phyloP scores from a whole-genome alignment of 202 grass and related monocot species.

The Panicum virgatum region DNA sequence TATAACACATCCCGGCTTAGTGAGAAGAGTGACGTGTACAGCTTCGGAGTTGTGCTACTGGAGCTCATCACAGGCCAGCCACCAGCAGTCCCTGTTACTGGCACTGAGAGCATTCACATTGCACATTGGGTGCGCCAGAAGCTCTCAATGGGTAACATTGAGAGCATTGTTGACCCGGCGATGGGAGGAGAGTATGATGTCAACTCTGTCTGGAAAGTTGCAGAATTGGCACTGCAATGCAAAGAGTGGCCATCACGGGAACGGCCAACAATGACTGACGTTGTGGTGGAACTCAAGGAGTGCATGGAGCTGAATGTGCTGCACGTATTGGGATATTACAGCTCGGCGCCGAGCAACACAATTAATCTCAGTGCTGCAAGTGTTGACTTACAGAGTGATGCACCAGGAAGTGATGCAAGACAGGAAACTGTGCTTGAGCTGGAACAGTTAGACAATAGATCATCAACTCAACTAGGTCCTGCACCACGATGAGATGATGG shows the following conservation, averaged over 20 bases:
- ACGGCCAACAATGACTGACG: conserved; percentile 51
- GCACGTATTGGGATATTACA: conserved; percentile 5
- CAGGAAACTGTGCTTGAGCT: conserved; percentile 20
- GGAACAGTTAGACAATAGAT: conserved; percentile 8
- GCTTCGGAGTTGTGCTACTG: conserved; percentile 42
- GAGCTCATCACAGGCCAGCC: conserved; percentile 48
- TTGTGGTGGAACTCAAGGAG: conserved; percentile 50
- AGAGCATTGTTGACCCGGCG: conserved; percentile 51
- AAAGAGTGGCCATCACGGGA: conserved; percentile 18
- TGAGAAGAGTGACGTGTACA: conserved; percentile 50
- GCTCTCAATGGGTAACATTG: conserved; percentile 55
- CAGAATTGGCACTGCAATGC: conserved; percentile 47
- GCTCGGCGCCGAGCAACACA: conserved; percentile 18
- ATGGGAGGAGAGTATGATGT: conserved; percentile 60
- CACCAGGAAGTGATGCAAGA: conserved; percentile 6
- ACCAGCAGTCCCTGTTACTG: conserved; percentile 1
- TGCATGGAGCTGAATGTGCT: conserved; percentile 38
- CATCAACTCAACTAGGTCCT: conserved; percentile 14
- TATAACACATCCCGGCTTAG: conserved; percentile 44
- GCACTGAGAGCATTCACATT: conserved; percentile 33
- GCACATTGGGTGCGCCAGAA: conserved; percentile 57
- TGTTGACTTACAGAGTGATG: background rate
- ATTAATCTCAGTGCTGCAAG: conserved; percentile 23
- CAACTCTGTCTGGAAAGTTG: conserved; percentile 57
- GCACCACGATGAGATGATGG: conserved; percentile 28